Conservation (phyloP, 225 moss, liverwort and hornwort species). For the Lunularia cruciata region DNA sequence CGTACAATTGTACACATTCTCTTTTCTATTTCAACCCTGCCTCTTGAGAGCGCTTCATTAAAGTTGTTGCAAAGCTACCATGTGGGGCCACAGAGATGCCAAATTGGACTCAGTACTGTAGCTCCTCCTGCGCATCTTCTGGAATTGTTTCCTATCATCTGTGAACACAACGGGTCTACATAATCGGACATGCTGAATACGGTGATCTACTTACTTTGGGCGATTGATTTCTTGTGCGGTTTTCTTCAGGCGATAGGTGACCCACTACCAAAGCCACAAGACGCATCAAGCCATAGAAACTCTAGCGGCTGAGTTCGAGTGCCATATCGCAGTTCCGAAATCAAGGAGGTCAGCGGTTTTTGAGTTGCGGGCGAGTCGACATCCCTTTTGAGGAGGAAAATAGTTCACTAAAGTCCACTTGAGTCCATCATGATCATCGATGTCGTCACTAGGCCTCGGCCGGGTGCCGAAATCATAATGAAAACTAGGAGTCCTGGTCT, state of each 20-base stretch:
- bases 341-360: neutral
- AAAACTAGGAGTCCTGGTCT: neutral
- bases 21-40: neutral
- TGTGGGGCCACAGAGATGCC: constrained; percentile 1
- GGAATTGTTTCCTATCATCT: neutral
- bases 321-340: too few relatives aligned
- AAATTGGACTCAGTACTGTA: neutral
- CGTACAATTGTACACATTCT: neutral
- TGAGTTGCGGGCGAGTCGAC: neutral
- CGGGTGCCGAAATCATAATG: neutral
- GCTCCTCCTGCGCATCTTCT: neutral
- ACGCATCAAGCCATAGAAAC: neutral
- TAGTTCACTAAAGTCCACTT: neutral
- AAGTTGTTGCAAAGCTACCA: neutral
- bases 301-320: too few relatives aligned
- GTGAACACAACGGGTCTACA: neutral
- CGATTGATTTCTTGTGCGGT: neutral
- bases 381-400: neutral
- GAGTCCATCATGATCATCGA: neutral
- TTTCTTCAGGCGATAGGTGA: neutral
- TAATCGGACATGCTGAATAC: neutral
- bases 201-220: neutral
- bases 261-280: neutral
- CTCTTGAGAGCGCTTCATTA: neutral
- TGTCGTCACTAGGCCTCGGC: neutral